A percentile compares a stretch with the other conserved stretches of the same genome.
These are phyloP conservation scores for Phytophthora sp. DNA, from an alignment of 352 stramenopile species.

Conservation along the genomic window DNA sequence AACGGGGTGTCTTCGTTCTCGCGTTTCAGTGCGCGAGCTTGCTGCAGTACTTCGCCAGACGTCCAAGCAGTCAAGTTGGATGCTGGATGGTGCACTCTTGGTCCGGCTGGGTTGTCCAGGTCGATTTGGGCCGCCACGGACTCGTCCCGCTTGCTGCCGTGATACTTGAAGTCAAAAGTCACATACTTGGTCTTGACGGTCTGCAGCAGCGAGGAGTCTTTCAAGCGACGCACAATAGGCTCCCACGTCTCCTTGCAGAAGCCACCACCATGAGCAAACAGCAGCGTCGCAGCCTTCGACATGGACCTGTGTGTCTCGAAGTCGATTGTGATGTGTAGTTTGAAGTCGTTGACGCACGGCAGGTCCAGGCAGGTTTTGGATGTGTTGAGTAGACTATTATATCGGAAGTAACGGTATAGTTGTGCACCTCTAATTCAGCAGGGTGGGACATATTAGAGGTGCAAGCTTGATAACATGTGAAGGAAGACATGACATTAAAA, in stretches of 20 bases:
- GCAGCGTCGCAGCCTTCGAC: constrained; percentile 38
- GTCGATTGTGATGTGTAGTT: constrained; percentile 16
- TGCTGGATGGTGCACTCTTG: constrained; percentile 45
- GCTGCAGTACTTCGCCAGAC: constrained; percentile 32
- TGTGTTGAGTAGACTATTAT: constrained; percentile 13
- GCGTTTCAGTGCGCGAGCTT: constrained; percentile 29
- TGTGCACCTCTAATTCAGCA: too few species aligned
- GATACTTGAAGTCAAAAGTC: constrained; percentile 59
- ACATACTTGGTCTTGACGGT: constrained; percentile 21
- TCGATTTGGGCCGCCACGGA: constrained; percentile 34
- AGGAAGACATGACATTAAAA: too few species aligned
- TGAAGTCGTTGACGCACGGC: too few species aligned
- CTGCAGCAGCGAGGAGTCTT: constrained; percentile 39
- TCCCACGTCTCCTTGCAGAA: constrained; percentile 61
- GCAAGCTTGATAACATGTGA: too few species aligned
- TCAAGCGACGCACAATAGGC: constrained; percentile 48
- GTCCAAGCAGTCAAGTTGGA: constrained; percentile 30
- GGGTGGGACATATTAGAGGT: too few species aligned
- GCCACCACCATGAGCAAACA: constrained; percentile 55
- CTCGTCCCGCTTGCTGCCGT: constrained; percentile 54
- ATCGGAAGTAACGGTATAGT: too few species aligned
- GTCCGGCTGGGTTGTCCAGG: constrained; percentile 30
- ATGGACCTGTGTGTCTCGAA: constrained; percentile 15
- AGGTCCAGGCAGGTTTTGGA: not conserved
- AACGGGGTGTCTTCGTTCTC: constrained; percentile 26